Conservation (phyloP, 1,139 yeast species). For the Eremothecium gossypii region DNA sequence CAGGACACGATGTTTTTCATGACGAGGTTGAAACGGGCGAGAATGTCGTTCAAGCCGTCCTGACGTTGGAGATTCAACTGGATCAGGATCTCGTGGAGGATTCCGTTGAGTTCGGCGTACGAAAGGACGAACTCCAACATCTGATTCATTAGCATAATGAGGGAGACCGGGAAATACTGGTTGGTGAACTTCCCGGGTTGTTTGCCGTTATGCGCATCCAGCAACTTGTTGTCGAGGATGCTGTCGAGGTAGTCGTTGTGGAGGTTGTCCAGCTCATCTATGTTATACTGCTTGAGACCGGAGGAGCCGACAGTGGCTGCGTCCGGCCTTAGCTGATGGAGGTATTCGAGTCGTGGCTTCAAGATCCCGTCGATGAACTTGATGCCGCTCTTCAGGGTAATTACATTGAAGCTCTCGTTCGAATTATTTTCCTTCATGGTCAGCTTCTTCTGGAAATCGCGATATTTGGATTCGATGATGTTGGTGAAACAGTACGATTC, state of each 20-base stretch:
- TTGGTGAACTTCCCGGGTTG: conserved; percentile 19
- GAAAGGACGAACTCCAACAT: conserved; percentile 18
- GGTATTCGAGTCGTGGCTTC: conserved; percentile 12
- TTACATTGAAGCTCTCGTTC: conserved; percentile 6
- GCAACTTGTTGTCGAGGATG: conserved; percentile 20
- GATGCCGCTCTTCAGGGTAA: conserved; percentile 13
- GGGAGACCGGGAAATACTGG: conserved; percentile 23
- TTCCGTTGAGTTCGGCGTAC: conserved; percentile 20
- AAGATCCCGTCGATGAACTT: conserved; percentile 17
- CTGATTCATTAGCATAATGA: conserved; percentile 18
- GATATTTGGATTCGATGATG: conserved; percentile 30
- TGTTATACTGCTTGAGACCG: conserved; percentile 10
- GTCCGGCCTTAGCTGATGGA: neutral
- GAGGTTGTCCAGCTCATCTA: conserved; percentile 21
- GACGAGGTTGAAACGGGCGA: conserved; percentile 15
- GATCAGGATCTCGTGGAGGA: conserved; percentile 22
- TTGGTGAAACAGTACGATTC: conserved; percentile 21
- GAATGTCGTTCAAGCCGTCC: conserved; percentile 12
- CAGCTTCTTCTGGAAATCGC: conserved; percentile 34
- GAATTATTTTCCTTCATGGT: conserved; percentile 6
- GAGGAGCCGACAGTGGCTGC: neutral
- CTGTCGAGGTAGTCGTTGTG: conserved; percentile 20
- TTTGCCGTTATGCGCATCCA: conserved; percentile 15
- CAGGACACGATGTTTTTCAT: conserved; percentile 14
- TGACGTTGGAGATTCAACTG: conserved; percentile 21